phyloP scores from a whole-genome alignment of 805 yeast genomes.

The Metschnikowia orientalis region DNA sequence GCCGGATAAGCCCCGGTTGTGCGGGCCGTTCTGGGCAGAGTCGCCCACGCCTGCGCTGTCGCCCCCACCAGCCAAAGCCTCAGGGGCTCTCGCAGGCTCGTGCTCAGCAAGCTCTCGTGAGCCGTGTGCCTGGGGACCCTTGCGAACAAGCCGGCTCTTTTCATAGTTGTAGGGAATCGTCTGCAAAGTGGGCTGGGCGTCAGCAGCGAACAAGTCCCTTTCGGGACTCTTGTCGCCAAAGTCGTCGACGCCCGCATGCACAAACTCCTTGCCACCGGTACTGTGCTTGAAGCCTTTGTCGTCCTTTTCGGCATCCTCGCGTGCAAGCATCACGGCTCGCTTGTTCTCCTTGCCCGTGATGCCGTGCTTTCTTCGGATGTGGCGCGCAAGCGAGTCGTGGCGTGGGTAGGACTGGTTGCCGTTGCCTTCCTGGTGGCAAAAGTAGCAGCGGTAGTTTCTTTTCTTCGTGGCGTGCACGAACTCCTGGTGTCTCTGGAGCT shows the following conservation, averaged over 20 bases:
- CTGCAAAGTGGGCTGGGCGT: too few species aligned
- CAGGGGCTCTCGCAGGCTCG: too few species aligned
- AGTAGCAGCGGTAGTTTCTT: conserved; percentile 38
- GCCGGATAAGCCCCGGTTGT: too few species aligned
- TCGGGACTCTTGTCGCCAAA: too few species aligned
- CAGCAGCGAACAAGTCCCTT: too few species aligned
- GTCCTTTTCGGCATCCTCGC: conserved; percentile 33
- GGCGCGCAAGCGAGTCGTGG: conserved; percentile 42
- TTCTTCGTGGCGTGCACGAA: conserved; percentile 44
- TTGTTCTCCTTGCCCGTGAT: conserved; percentile 43
- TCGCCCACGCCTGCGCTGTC: background rate
- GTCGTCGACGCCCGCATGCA: background rate
- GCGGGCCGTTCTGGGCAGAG: conserved; percentile 1
- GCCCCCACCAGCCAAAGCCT: too few species aligned
- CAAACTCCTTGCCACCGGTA: too few species aligned
- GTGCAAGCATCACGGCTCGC: conserved; percentile 41
- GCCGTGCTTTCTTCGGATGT: conserved; percentile 41
- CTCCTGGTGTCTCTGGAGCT: conserved; percentile 41
- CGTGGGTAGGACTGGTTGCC: conserved; percentile 41
- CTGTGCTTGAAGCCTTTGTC: background rate
- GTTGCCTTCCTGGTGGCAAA: conserved; percentile 27
- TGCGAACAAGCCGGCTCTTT: too few species aligned
- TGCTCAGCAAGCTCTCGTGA: too few species aligned
- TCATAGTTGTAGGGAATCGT: too few species aligned
- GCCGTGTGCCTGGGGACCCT: too few species aligned